Conservation (phyloP, 1,284 basidiomycete genomes). For the Porphyrellus sp. region DNA sequence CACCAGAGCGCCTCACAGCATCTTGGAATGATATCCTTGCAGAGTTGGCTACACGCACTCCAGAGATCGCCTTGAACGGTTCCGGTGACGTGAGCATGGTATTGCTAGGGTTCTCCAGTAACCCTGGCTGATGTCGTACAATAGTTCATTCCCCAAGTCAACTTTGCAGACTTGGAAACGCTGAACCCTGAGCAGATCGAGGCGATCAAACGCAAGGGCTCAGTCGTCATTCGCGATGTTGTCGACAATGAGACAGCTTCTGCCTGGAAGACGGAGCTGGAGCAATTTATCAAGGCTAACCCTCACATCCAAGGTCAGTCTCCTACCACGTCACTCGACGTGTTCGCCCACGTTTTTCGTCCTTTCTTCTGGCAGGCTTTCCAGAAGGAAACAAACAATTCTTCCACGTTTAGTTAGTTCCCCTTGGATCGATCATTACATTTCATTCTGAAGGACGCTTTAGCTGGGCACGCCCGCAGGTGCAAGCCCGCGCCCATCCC, state of each 20-base stretch:
- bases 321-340: background rate
- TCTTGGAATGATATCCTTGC: conserved; percentile 58
- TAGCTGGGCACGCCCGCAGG: conserved; percentile 70
- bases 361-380: conserved; percentile 39
- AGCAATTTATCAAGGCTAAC: conserved; percentile 56
- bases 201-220: conserved; percentile 53
- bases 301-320: conserved; percentile 49
- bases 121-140: background rate
- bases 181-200: conserved; percentile 47
- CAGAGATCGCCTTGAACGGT: conserved; percentile 46
- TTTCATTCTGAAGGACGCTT: background rate
- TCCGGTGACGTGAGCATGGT: conserved; percentile 44
- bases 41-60: conserved; percentile 46
- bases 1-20: conserved; percentile 45
- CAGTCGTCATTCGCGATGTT: conserved; percentile 60
- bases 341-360: background rate
- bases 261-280: conserved; percentile 54
- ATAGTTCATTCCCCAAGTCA: conserved; percentile 56
- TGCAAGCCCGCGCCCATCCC: conserved; percentile 71
- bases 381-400: conserved; percentile 66
- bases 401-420: conserved; percentile 63
- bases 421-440: background rate
- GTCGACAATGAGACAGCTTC: conserved; percentile 54
- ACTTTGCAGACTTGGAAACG: conserved; percentile 51
- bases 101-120: background rate